Conservation (phyloP, 441 rosid species). For the Omphalea diandra region DNA sequence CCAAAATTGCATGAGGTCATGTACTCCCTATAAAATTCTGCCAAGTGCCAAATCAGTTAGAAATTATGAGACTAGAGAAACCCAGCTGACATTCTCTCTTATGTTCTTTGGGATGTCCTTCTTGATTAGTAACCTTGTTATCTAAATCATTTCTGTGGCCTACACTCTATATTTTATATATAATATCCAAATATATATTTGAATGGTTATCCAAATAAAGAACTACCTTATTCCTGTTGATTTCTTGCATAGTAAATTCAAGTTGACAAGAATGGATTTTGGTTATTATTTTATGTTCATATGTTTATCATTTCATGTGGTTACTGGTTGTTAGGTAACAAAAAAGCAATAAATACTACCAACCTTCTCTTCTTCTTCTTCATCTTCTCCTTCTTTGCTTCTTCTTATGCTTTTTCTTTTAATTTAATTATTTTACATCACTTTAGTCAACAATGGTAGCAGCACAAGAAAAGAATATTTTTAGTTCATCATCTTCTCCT, state of each 20-base stretch:
- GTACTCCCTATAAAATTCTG: constrained; percentile 18
- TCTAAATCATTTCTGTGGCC: constrained; percentile 29
- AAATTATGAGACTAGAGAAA: background rate
- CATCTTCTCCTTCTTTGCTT: background rate
- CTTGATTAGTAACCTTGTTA: constrained; percentile 15
- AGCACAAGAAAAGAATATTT: background rate
- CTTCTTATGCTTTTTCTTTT: background rate
- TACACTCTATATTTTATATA: background rate
- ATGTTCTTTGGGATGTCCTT: constrained; percentile 24
- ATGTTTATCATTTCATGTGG: background rate
- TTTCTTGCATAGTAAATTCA: constrained; percentile 17
- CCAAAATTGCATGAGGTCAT: background rate
- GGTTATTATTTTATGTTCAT: background rate
- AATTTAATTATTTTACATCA: background rate
- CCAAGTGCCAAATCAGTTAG: constrained; percentile 23
- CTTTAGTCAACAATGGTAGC: constrained; percentile 14
- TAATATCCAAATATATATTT: constrained; percentile 1
- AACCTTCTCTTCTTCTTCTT: background rate
- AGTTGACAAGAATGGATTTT: constrained; percentile 15
- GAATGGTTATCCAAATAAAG: constrained; percentile 28
- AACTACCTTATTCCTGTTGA: background rate
- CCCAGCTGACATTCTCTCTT: constrained; percentile 32
- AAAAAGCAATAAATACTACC: background rate
- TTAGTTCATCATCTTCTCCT: background rate
- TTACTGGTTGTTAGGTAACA: background rate